Evolutionary conservation across 2,329 filamentous ascomycete genomes (phyloP), one percentile per base, ranked within the genome.

Genomic region (Scopulariopsis brevicaulis): DNA sequence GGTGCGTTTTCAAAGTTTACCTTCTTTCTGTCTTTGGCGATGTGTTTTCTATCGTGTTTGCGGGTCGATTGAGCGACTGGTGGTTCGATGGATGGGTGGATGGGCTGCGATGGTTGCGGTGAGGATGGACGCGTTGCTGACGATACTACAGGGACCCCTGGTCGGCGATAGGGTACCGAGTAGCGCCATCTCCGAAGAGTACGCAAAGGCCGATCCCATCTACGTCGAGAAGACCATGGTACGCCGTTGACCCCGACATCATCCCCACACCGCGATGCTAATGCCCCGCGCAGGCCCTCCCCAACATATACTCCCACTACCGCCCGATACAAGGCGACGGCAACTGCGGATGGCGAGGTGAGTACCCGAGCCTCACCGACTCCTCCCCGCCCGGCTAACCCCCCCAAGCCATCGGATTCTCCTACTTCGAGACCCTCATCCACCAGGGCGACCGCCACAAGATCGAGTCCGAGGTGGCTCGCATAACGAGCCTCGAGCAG

Each of bases 341-440:
- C 60, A 95, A 96, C 69, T 97, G 94, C 73, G 94, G 93, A 66
- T 97, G 94, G 93, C 84, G 93, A 86, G 94, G 93, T 96, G 79
- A 77, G 85, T 75, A n/a, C 46, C 10, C 5, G 20, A 24, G 18
- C 24, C 24, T 12, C 24, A 18, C 32, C 25, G 18, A n/a, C 58
- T 35, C 2, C 12, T 50, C n/a, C 20, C 46, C 20, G 7, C 22
- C 11, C 8, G 7, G 6, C 20, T 22, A 22, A n/a, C 46, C 46
- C 11, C 6, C 46, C 22, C 46, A 70, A 97, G 94, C 93, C 56
- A 88, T 96, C 68, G 91, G 86, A 25, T 99, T 96, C 71, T 86
- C 85, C 63, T 97, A 96, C 71, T 96, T 95, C 68, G 94, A 99
- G 72, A 86, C 84, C 53, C 79, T 97, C 58, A 77, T 93, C 65